phyloP scores from a whole-genome alignment of 345 rosid genomes.

The Syzygium jambos region DNA sequence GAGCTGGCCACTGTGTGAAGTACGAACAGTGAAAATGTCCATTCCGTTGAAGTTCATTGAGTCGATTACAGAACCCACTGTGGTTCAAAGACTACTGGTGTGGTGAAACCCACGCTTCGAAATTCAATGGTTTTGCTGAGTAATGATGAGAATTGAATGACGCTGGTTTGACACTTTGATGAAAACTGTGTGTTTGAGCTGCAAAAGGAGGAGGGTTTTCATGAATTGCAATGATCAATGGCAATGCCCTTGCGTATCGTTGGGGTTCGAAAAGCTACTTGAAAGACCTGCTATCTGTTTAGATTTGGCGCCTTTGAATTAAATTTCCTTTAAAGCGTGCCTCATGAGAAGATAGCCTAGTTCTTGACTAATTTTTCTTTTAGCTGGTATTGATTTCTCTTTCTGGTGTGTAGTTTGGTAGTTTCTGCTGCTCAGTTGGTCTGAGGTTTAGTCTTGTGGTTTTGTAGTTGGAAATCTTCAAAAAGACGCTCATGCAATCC shows the following conservation, averaged over 20 bases:
- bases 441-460: background rate
- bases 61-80: background rate
- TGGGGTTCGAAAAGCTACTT: background rate
- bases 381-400: background rate
- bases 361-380: background rate
- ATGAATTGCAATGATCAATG: background rate
- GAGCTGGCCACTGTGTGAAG: background rate
- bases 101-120: background rate
- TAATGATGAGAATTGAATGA: background rate
- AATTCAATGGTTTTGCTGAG: background rate
- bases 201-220: background rate
- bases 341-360: background rate
- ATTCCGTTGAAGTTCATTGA: background rate
- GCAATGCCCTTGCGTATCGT: background rate
- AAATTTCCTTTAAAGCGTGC: background rate
- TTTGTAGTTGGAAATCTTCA: slow-evolving; percentile 77
- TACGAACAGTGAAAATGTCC: background rate
- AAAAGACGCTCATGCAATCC: slow-evolving; percentile 87
- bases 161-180: background rate
- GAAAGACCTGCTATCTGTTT: background rate
- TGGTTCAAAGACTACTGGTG: background rate
- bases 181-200: background rate
- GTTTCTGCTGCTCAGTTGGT: background rate
- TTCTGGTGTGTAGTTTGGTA: background rate
- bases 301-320: background rate